phyloP scores from a whole-genome alignment of 768 basidiomycete species.

The Amanita subjunquillea region DNA sequence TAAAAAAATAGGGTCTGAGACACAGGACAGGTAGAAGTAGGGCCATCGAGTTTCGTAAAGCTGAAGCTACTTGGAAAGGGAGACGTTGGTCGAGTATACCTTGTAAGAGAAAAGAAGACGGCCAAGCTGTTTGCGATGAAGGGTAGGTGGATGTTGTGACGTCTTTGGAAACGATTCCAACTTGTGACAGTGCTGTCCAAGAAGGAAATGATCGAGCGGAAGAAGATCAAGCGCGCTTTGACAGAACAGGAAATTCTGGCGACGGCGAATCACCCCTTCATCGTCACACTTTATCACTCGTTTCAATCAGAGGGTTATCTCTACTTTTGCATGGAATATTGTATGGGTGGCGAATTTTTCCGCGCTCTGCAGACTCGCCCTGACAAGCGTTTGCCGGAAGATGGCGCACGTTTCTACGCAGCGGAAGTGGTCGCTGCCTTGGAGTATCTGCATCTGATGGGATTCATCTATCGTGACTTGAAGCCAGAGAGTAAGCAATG shows the following conservation, averaged over 20 bases:
- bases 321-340: constrained; percentile 99
- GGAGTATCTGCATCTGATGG: constrained; percentile 98
- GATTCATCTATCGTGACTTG: constrained; percentile 97
- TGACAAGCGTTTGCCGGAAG: constrained; percentile 94
- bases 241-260: constrained; percentile 99
- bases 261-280: constrained; percentile 98
- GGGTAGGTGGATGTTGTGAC: constrained; percentile 45
- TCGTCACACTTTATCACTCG: constrained; percentile 97
- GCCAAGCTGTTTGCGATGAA: constrained; percentile 98
- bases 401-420: constrained; percentile 94
- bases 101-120: constrained; percentile 97
- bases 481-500: constrained; percentile 91
- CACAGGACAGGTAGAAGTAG: constrained; percentile 74
- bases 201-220: constrained; percentile 99
- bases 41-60: constrained; percentile 91
- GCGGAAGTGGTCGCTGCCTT: constrained; percentile 96
- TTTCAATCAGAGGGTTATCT: constrained; percentile 98
- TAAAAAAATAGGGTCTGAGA: background rate
- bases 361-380: constrained; percentile 92
- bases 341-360: constrained; percentile 99
- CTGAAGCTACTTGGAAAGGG: constrained; percentile 98
- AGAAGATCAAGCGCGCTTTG: constrained; percentile 97
- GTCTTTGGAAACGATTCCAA: constrained; percentile 24
- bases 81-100: constrained; percentile 96
- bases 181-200: constrained; percentile 80